These are phyloP conservation scores for Cercophora scortea DNA, from an alignment of 495 filamentous ascomycete species.

Conservation along the genomic window DNA sequence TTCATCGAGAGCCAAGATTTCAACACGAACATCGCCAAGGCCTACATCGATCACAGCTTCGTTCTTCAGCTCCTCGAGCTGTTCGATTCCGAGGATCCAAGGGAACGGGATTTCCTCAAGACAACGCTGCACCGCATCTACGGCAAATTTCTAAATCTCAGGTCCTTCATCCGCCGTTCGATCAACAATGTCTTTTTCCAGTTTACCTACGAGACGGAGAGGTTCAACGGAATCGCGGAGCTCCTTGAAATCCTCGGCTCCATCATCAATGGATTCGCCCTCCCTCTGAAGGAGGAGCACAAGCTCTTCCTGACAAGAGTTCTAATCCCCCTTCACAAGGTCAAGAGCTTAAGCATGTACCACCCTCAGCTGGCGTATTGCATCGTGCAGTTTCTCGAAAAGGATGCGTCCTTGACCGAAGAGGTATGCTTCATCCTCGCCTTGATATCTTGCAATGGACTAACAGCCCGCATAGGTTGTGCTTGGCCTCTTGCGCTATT, in stretches of 20 bases:
- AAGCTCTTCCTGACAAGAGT: slow-evolving; percentile 96
- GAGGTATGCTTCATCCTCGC: slow-evolving; percentile 49
- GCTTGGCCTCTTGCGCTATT: slow-evolving; percentile 87
- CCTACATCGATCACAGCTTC: slow-evolving; percentile 96
- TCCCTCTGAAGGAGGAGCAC: slow-evolving; percentile 97
- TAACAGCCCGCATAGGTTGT: slow-evolving; percentile 59
- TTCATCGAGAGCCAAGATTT: slow-evolving; percentile 99
- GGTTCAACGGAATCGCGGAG: slow-evolving; percentile 97
- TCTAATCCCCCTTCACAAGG: slow-evolving; percentile 90
- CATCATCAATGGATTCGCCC: slow-evolving; percentile 98
- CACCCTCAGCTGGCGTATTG: slow-evolving; percentile 98
- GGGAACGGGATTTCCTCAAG: slow-evolving; percentile 96
- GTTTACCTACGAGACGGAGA: slow-evolving; percentile 96
- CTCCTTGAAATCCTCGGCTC: slow-evolving; percentile 94
- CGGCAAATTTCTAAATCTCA: slow-evolving; percentile 95
- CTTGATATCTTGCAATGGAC: not conserved
- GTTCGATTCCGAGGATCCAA: slow-evolving; percentile 96
- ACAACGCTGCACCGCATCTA: slow-evolving; percentile 98
- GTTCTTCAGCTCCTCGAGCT: slow-evolving; percentile 95
- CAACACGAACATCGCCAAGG: slow-evolving; percentile 99
- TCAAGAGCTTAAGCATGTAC: slow-evolving; percentile 99
- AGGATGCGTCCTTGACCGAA: slow-evolving; percentile 94
- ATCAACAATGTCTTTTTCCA: slow-evolving; percentile 99
- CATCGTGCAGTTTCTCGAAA: slow-evolving; percentile 98
- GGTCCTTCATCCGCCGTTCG: slow-evolving; percentile 93